A percentile compares a stretch with the other conserved stretches of the same genome.
Conservation (phyloP, 768 basidiomycete species). For the Macrolepiota fuliginosa region DNA sequence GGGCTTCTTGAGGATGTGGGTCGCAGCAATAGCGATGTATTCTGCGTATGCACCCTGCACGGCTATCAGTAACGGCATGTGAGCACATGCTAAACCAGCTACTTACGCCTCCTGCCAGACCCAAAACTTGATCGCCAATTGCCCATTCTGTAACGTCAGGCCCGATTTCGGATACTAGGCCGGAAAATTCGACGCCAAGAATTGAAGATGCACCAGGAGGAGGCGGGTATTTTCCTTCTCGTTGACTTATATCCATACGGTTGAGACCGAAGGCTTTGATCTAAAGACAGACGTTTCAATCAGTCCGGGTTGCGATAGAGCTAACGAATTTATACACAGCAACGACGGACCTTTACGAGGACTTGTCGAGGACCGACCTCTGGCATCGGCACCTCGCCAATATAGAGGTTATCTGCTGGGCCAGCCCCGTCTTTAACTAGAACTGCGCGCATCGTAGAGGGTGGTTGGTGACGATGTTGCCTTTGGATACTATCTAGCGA, state of each 20-base stretch:
- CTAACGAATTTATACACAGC: neutral
- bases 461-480: neutral
- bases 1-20: constrained; percentile 75
- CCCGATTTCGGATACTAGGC: constrained; percentile 55
- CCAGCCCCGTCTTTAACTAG: constrained; percentile 76
- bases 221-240: constrained; percentile 70
- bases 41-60: constrained; percentile 88
- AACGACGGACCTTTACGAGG: constrained; percentile 68
- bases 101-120: constrained; percentile 77
- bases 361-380: constrained; percentile 56
- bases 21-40: constrained; percentile 66
- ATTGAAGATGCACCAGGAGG: constrained; percentile 74
- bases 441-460: constrained; percentile 65
- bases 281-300: constrained; percentile 31
- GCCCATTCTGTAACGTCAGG: constrained; percentile 50
- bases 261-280: constrained; percentile 86
- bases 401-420: constrained; percentile 71
- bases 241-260: constrained; percentile 79
- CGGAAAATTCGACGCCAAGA: constrained; percentile 88
- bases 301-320: constrained; percentile 2
- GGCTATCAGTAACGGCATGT: neutral
- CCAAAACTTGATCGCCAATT: constrained; percentile 71
- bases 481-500: neutral
- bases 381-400: constrained; percentile 72
- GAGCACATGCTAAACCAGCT: neutral